These are phyloP conservation scores for Serendipita sp. DNA, from an alignment of 768 basidiomycete genomes.

Conservation along the genomic window DNA sequence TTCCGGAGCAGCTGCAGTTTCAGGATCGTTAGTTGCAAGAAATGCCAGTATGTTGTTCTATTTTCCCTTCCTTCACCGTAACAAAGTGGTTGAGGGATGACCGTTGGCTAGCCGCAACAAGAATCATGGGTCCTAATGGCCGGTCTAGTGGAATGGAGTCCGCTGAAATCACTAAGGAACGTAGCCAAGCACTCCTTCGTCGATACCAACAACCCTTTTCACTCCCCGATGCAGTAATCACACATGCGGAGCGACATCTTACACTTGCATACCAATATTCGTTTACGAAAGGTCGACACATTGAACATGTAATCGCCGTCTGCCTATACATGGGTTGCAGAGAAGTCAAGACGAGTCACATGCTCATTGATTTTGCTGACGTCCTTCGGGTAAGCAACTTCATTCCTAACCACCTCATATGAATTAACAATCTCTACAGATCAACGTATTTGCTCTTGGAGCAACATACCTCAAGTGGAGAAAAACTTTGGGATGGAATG, in stretches of 20 bases:
- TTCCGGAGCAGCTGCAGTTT: slow-evolving; percentile 84
- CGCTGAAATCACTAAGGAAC: slow-evolving; percentile 62
- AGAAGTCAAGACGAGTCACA: slow-evolving; percentile 83
- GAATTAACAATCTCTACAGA: slow-evolving; percentile 27
- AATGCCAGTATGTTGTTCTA: slow-evolving; percentile 59
- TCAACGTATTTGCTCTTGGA: slow-evolving; percentile 95
- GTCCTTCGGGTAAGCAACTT: slow-evolving; percentile 50
- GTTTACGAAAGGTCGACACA: slow-evolving; percentile 84
- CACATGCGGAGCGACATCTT: slow-evolving; percentile 68
- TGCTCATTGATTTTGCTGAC: slow-evolving; percentile 99
- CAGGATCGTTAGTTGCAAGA: slow-evolving; percentile 81
- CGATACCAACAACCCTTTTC: slow-evolving; percentile 42
- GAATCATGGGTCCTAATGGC: slow-evolving; percentile 69
- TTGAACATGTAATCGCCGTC: slow-evolving; percentile 85
- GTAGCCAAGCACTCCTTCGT: slow-evolving; percentile 64
- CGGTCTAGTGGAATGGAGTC: slow-evolving; percentile 67
- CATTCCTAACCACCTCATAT: not conserved
- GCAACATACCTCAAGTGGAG: slow-evolving; percentile 90
- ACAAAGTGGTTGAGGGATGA: not conserved
- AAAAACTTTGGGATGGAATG: slow-evolving; percentile 25
- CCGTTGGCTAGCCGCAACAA: slow-evolving; percentile 44
- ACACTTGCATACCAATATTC: slow-evolving; percentile 87
- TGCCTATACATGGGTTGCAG: slow-evolving; percentile 91
- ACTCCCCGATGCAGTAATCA: not conserved
- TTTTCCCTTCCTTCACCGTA: not conserved